phyloP scores from a whole-genome alignment of 257 asterid genomes.

The Avicennia marina region DNA sequence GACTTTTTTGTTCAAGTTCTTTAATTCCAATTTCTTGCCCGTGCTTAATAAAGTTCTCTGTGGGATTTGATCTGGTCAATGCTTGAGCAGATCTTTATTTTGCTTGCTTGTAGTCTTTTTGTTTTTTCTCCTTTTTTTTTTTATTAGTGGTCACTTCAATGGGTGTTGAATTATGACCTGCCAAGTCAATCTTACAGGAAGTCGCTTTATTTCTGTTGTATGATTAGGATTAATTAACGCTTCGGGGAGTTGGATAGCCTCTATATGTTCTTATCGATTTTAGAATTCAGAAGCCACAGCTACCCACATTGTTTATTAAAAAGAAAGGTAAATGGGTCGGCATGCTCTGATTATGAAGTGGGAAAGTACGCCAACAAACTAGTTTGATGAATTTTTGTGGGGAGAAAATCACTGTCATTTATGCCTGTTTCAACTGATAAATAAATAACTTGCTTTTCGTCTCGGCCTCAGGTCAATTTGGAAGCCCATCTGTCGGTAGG shows the following conservation, averaged over 20 bases:
- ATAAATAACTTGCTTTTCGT: too few species aligned
- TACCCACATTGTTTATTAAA: not conserved
- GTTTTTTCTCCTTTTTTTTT: too few species aligned
- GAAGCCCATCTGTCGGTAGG: conserved; percentile 5
- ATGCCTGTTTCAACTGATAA: not conserved
- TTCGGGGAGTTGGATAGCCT: conserved; percentile 10
- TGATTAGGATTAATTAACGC: not conserved
- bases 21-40: too few species aligned
- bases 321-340: not conserved
- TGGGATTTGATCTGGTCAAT: too few species aligned
- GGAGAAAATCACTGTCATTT: conserved; percentile 11
- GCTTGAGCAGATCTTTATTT: too few species aligned
- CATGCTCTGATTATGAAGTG: conserved; percentile 13
- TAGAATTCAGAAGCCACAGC: not conserved
- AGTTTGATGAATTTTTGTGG: not conserved
- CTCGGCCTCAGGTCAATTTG: conserved; percentile 5
- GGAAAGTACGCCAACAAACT: conserved; percentile 5
- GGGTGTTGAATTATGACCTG: not conserved
- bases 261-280: not conserved
- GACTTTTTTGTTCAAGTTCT: too few species aligned
- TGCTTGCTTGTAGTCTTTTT: too few species aligned
- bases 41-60: too few species aligned
- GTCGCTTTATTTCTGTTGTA: too few species aligned
- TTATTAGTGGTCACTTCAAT: too few species aligned
- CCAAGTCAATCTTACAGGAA: conserved; percentile 11